Percentiles rank a stretch among this genome's conserved stretches.
Conservation (phyloP, 108 stramenopile species). For the Mayamaea pseudoterrestris region DNA sequence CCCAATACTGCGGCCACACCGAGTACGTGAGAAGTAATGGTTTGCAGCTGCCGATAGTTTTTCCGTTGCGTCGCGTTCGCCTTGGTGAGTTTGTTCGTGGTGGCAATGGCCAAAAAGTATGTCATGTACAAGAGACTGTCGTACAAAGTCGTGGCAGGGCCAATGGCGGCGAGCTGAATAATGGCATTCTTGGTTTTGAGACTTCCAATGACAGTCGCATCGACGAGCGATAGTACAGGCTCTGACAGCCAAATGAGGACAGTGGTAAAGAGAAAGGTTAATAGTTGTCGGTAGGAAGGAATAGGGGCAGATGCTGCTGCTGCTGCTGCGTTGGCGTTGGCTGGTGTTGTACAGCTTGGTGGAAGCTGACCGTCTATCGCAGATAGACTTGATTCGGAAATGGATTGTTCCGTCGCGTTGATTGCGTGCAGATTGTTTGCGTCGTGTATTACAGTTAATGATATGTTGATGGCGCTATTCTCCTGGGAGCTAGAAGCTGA, state of each 20-base stretch:
- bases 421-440: no score
- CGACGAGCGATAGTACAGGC: constrained; percentile 86
- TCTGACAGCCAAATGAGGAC: constrained; percentile 81
- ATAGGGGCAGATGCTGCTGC: constrained; percentile 10
- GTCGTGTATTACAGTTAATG: no score
- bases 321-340: no score
- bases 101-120: constrained; percentile 83
- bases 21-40: constrained; percentile 48
- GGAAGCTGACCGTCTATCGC: no score
- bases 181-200: constrained; percentile 20
- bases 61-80: neutral
- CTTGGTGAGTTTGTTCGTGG: constrained; percentile 79
- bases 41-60: constrained; percentile 14
- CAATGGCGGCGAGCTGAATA: constrained; percentile 81
- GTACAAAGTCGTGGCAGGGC: constrained; percentile 87
- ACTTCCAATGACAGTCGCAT: constrained; percentile 81
- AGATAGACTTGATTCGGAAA: no score
- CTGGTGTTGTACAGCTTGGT: no score
- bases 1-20: constrained; percentile 53
- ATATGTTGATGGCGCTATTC: no score
- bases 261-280: constrained; percentile 58
- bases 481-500: no score
- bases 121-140: constrained; percentile 72
- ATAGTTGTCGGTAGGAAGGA: constrained; percentile 45
- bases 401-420: no score